These are phyloP conservation scores for Nicotiana noctiflora DNA, from an alignment of 257 asterid genomes.

Conservation along the genomic window DNA sequence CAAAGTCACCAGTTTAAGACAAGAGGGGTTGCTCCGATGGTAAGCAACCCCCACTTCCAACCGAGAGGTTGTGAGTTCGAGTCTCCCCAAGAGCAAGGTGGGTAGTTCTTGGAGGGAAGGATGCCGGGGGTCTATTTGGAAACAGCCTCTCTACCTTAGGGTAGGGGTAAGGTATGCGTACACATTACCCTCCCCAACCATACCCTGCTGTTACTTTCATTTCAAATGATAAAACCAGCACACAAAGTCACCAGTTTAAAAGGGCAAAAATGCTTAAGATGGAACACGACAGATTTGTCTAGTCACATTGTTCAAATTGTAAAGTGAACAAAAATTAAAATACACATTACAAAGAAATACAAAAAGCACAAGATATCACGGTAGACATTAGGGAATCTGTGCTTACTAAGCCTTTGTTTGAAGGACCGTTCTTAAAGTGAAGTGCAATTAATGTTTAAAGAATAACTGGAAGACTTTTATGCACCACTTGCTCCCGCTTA, in stretches of 20 bases:
- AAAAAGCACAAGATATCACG: not conserved
- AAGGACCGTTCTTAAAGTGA: no score
- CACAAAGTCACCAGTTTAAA: not conserved
- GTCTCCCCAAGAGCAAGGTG: no score
- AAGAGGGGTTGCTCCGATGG: no score
- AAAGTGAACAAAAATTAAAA: not conserved
- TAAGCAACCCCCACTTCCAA: no score
- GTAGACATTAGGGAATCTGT: not conserved
- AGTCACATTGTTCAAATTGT: not conserved
- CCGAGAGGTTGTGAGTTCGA: no score
- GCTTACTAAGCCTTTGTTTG: no score
- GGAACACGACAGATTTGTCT: not conserved
- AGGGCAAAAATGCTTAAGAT: not conserved
- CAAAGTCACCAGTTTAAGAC: not conserved
- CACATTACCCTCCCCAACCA: no score
- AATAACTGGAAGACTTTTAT: not conserved
- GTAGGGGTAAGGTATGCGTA: no score
- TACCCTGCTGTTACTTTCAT: not conserved
- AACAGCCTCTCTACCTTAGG: no score
- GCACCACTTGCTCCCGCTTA: not conserved
- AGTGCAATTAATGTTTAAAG: not conserved
- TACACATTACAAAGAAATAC: not conserved
- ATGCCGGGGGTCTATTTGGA: no score
- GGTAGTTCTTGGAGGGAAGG: no score
- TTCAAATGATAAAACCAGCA: constrained; percentile 2